Percentiles rank a stretch among this genome's conserved stretches.
Conservation (phyloP, 495 filamentous ascomycete species). For the Xylaria telfairii region DNA sequence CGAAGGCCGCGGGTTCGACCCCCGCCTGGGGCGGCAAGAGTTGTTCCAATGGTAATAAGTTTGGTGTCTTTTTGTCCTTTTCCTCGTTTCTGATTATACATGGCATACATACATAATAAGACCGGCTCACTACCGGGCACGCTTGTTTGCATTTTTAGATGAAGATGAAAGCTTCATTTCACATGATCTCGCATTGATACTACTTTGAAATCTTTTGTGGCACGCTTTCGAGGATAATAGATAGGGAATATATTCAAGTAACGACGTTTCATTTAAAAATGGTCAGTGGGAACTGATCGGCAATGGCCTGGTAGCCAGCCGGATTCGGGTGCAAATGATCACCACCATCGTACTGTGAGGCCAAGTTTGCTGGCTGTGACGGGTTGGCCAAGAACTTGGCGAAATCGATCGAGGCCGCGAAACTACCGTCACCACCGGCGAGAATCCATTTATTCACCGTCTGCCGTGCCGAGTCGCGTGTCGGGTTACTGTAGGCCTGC, state of each 20-base stretch:
- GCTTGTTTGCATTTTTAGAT: not conserved
- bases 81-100: not conserved
- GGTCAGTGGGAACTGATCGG: conserved; percentile 63
- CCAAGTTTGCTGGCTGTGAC: conserved; percentile 50
- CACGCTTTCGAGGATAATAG: no score
- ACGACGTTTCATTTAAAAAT: conserved; percentile 49
- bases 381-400: conserved; percentile 62
- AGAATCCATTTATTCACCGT: conserved; percentile 70
- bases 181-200: not conserved
- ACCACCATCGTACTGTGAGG: conserved; percentile 64
- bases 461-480: conserved; percentile 62
- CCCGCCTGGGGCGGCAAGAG: conserved; percentile 37
- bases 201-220: not conserved
- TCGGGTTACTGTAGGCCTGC: conserved; percentile 60
- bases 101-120: no score
- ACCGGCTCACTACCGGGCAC: not conserved
- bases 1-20: conserved; percentile 46
- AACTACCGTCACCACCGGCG: conserved; percentile 52
- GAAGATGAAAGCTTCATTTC: not conserved
- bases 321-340: conserved; percentile 76
- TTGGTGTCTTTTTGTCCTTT: not conserved
- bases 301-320: conserved; percentile 67
- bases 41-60: no score
- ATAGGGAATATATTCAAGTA: not conserved
- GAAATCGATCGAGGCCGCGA: conserved; percentile 71